Evolutionary conservation across 371 early-diverging fungal species (phyloP).

Genomic region (Rhizopus delemar): DNA sequence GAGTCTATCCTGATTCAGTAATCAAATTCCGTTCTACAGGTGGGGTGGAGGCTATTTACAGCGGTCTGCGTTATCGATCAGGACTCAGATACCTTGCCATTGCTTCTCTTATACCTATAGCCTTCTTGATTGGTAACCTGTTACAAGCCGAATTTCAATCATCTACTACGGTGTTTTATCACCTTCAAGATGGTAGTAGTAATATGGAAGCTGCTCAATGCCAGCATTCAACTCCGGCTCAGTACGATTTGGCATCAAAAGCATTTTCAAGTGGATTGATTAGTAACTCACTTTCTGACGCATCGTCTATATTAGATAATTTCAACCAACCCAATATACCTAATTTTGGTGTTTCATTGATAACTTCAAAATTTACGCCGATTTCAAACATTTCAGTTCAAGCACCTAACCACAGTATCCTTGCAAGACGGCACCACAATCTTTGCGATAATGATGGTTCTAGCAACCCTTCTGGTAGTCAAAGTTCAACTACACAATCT

Average conservation of each 20-base stretch:
- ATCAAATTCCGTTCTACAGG: slow-evolving; percentile 12
- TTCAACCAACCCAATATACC: neutral
- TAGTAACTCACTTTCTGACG: slow-evolving; percentile 16
- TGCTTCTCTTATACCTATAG: slow-evolving; percentile 14
- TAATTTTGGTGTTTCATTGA: neutral
- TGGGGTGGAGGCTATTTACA: slow-evolving; percentile 19
- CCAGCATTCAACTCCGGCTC: slow-evolving; percentile 1
- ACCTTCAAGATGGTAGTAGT: neutral
- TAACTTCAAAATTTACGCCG: neutral
- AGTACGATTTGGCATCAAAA: slow-evolving; percentile 12
- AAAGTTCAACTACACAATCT: neutral
- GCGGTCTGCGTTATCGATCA: slow-evolving; percentile 15
- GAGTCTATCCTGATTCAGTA: slow-evolving; percentile 18
- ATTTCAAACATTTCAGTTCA: slow-evolving; percentile 3
- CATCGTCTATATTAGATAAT: slow-evolving; percentile 4
- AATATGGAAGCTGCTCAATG: slow-evolving; percentile 10
- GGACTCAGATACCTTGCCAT: slow-evolving; percentile 18
- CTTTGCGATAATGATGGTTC: neutral
- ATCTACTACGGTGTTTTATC: slow-evolving; percentile 11
- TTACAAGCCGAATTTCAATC: slow-evolving; percentile 21
- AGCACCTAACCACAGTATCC: neutral
- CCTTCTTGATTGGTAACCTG: slow-evolving; percentile 11
- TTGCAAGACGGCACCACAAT: neutral
- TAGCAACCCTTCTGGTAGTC: neutral
- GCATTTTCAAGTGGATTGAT: slow-evolving; percentile 11